Conservation (phyloP, 129 eudicot genomes). For the Ambrosia artemisiifolia region DNA sequence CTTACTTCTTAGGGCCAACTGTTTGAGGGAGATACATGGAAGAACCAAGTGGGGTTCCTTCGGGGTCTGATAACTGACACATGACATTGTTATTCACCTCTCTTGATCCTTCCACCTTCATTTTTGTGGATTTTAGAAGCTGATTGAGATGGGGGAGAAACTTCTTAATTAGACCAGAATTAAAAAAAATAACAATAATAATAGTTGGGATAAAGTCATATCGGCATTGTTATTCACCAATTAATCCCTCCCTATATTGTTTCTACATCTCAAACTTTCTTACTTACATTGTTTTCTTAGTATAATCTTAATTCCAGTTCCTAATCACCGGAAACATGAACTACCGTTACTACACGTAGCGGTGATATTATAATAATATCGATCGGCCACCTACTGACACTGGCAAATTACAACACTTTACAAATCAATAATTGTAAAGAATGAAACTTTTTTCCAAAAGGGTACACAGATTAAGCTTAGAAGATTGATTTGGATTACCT, state of each 20-base stretch:
- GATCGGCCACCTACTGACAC: constrained; percentile 23
- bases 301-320: too few relatives aligned
- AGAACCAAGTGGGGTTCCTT: constrained; percentile 70
- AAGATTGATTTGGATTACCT: constrained; percentile 12
- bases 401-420: constrained; percentile 1
- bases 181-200: too few relatives aligned
- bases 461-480: background rate
- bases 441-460: background rate
- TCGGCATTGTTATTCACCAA: too few relatives aligned
- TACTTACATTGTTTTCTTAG: too few relatives aligned
- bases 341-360: too few relatives aligned
- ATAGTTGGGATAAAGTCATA: too few relatives aligned
- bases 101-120: constrained; percentile 35
- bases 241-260: too few relatives aligned
- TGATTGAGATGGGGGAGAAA: background rate
- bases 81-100: constrained; percentile 62
- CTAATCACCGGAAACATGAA: too few relatives aligned
- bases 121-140: background rate
- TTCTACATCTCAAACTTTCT: too few relatives aligned
- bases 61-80: constrained; percentile 84
- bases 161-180: too few relatives aligned
- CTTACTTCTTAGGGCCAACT: too few relatives aligned
- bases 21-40: constrained; percentile 86
- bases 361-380: too few relatives aligned
- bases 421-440: constrained; percentile 13